Evolutionary conservation across 148 eudicot species (phyloP).

Genomic region (Gaultheria prostrata): DNA sequence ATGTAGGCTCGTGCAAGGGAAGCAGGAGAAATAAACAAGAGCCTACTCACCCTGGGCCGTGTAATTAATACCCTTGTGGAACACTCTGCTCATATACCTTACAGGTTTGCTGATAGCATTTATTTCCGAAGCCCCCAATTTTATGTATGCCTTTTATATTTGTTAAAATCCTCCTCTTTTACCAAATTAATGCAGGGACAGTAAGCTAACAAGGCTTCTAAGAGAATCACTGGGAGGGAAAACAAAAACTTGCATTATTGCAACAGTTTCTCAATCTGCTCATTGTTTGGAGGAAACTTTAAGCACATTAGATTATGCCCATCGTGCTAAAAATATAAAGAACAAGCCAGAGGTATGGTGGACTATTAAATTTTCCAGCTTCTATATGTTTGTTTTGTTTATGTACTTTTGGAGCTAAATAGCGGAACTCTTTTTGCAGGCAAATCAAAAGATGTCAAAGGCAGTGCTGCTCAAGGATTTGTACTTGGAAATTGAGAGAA

Average conservation of each 20-base stretch:
- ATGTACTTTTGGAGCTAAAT: slow-evolving; percentile 1
- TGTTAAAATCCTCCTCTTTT: neutral
- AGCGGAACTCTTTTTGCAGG: slow-evolving; percentile 38
- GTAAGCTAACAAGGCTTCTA: slow-evolving; percentile 82
- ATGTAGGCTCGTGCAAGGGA: slow-evolving; percentile 71
- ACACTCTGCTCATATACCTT: slow-evolving; percentile 79
- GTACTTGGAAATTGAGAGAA: slow-evolving; percentile 72
- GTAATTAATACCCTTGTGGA: slow-evolving; percentile 80
- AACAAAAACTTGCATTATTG: slow-evolving; percentile 90
- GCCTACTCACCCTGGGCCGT: slow-evolving; percentile 82
- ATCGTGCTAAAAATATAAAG: slow-evolving; percentile 85
- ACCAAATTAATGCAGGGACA: slow-evolving; percentile 51
- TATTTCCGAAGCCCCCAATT: neutral
- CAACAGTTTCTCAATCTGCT: slow-evolving; percentile 74
- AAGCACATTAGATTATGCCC: slow-evolving; percentile 86
- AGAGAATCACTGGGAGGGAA: slow-evolving; percentile 90
- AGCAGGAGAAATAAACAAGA: slow-evolving; percentile 92
- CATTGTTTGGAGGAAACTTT: slow-evolving; percentile 83
- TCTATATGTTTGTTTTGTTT: neutral
- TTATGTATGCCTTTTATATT: neutral
- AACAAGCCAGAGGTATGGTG: slow-evolving; percentile 78
- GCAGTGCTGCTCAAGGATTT: slow-evolving; percentile 74
- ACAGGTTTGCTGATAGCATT: slow-evolving; percentile 49
- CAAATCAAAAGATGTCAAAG: slow-evolving; percentile 74
- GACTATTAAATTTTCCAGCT: slow-evolving; percentile 9